These are phyloP conservation scores for Flueggea neowawraea DNA, from an alignment of 441 rosid species.

Conservation along the genomic window DNA sequence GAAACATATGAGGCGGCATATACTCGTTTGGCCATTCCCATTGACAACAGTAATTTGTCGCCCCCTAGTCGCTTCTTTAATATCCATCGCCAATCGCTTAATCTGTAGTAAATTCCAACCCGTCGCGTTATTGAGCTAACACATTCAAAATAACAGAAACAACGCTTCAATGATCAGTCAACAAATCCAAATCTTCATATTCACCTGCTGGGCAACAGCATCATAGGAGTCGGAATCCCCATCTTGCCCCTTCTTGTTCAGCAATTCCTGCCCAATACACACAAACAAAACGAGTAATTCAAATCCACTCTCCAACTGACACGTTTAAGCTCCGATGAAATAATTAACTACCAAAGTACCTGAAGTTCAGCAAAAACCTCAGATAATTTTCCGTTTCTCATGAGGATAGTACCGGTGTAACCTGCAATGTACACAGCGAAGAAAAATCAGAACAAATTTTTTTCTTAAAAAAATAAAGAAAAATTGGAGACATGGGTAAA, in stretches of 20 bases:
- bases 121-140: neutral
- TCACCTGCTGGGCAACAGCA: slow-evolving; percentile 60
- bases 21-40: slow-evolving; percentile 57
- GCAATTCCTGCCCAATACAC: slow-evolving; percentile 40
- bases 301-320: neutral
- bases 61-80: slow-evolving; percentile 57
- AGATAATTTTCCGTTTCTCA: slow-evolving; percentile 77
- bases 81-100: slow-evolving; percentile 62
- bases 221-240: slow-evolving; percentile 54
- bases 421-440: slow-evolving; percentile 29
- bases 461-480: neutral
- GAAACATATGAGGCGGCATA: neutral
- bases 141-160: neutral
- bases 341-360: slow-evolving; percentile 30
- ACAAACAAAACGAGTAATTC: slow-evolving; percentile 6
- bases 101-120: slow-evolving; percentile 33
- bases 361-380: slow-evolving; percentile 70
- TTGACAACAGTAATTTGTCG: slow-evolving; percentile 81
- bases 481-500: neutral
- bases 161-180: neutral
- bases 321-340: neutral
- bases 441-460: neutral
- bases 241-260: slow-evolving; percentile 55
- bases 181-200: neutral
- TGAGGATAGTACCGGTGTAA: slow-evolving; percentile 64